Conservation (phyloP, 352 stramenopile genomes). For the Pythium utonaiense region DNA sequence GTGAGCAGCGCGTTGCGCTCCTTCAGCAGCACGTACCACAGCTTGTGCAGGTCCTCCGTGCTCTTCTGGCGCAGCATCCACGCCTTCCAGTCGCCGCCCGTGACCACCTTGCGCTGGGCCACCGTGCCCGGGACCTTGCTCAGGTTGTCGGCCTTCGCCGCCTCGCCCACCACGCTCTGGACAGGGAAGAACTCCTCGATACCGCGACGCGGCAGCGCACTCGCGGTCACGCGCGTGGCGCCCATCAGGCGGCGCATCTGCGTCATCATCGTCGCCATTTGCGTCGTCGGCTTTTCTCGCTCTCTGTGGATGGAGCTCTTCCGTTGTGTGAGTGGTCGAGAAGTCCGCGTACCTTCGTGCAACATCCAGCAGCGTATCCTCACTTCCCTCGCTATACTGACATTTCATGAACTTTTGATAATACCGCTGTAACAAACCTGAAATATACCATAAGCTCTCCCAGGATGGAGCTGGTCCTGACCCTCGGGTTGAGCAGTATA, state of each 20-base stretch:
- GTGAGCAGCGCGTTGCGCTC: conserved; percentile 97
- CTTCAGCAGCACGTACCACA: conserved; percentile 98
- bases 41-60: conserved; percentile 98
- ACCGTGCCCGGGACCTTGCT: conserved; percentile 63
- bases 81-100: conserved; percentile 93
- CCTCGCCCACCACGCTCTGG: conserved; percentile 44
- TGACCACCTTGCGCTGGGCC: conserved; percentile 50
- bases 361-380: too few relatives aligned
- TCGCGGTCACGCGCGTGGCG: conserved; percentile 42
- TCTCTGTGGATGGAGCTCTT: conserved; percentile 8
- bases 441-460: too few relatives aligned
- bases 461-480: too few relatives aligned
- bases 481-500: too few relatives aligned
- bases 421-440: not conserved
- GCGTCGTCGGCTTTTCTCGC: not conserved
- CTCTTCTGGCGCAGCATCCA: conserved; percentile 96
- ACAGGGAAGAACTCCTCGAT: conserved; percentile 77
- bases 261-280: conserved; percentile 36
- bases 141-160: conserved; percentile 44
- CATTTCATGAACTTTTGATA: conserved; percentile 13
- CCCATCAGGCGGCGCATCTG: conserved; percentile 70
- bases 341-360: not conserved
- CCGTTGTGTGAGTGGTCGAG: conserved; percentile 18
- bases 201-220: conserved; percentile 40
- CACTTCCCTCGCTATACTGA: conserved; percentile 1